These are phyloP conservation scores for Pseudogymnoascus sp. DNA, from an alignment of 2,329 filamentous ascomycete genomes.

Conservation along the genomic window DNA sequence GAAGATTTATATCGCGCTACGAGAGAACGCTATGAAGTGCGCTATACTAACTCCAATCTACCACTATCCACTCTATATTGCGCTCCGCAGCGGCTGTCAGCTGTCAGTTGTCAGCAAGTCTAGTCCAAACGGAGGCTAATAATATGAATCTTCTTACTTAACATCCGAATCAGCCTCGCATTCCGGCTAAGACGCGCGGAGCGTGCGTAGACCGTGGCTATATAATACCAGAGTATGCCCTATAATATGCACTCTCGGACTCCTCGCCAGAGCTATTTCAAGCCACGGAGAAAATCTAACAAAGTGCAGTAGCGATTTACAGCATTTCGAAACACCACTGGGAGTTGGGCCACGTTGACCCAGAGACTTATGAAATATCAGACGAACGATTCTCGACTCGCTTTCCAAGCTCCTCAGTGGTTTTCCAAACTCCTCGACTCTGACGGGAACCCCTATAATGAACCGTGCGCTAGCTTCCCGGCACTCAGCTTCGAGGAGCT, in stretches of 20 bases:
- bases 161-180: background rate
- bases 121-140: background rate
- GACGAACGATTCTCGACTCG: background rate
- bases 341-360: background rate
- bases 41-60: background rate
- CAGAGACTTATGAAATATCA: background rate
- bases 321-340: background rate
- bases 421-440: background rate
- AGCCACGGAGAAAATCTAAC: background rate
- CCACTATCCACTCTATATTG: background rate
- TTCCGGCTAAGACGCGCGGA: background rate
- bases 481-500: slow-evolving; percentile 4
- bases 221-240: background rate
- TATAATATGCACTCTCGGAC: background rate
- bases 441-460: background rate
- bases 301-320: background rate
- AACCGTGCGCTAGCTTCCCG: background rate
- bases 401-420: background rate
- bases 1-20: background rate
- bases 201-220: background rate
- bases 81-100: background rate
- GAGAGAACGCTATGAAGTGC: background rate
- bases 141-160: background rate
- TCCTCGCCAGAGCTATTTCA: background rate
- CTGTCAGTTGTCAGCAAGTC: background rate